Evolutionary conservation across 129 eudicot genomes (phyloP).

Genomic region (Daucus carota): DH1_v3.0 NC_030386.2:39646001-39646500

Average conservation of each 20-base stretch:
- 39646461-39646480: neutral
- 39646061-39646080: no score
- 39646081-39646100: no score
- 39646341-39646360: slow-evolving; percentile 1
- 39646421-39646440: neutral
- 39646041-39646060: no score
- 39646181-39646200: slow-evolving; percentile 3
- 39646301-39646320: slow-evolving; percentile 5
- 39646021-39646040: no score
- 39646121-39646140: neutral
- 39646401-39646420: neutral
- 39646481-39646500: neutral
- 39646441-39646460: neutral
- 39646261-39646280: slow-evolving; percentile 9
- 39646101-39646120: no score
- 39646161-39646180: slow-evolving; percentile 8
- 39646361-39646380: neutral
- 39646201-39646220: slow-evolving; percentile 1
- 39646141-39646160: neutral
- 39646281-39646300: slow-evolving; percentile 6
- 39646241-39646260: neutral
- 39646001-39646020: no score
- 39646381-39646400: slow-evolving; percentile 2
- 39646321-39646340: slow-evolving; percentile 4
- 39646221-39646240: neutral